phyloP scores from a whole-genome alignment of 805 yeast genomes.

The Sugiyamaella lignohabitans region DNA sequence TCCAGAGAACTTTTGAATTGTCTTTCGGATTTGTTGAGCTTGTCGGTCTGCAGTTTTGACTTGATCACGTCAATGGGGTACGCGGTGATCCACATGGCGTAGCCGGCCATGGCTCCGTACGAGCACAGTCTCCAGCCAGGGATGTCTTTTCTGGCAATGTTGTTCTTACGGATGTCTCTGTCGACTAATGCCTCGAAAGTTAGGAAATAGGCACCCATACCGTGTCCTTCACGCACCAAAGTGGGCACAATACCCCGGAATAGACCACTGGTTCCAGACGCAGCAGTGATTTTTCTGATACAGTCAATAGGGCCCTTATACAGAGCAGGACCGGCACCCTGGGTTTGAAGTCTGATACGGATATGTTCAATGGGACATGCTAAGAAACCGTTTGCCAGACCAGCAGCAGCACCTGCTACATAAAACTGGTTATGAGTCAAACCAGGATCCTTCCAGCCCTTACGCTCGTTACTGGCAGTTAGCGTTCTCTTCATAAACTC shows the following conservation, averaged over 20 bases:
- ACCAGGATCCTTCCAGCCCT: conserved; percentile 28
- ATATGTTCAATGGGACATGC: conserved; percentile 95
- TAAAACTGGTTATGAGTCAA: conserved; percentile 64
- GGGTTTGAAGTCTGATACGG: conserved; percentile 90
- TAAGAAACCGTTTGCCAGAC: conserved; percentile 78
- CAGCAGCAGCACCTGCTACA: conserved; percentile 84
- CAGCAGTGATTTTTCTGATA: conserved; percentile 47
- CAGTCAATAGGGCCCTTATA: conserved; percentile 74
- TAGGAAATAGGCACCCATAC: conserved; percentile 78
- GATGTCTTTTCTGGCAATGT: conserved; percentile 57
- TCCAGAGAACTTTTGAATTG: conserved; percentile 51
- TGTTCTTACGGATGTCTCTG: conserved; percentile 45
- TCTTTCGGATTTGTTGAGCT: conserved; percentile 52
- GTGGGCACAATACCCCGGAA: conserved; percentile 84
- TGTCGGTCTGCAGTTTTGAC: conserved; percentile 78
- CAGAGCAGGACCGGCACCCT: conserved; percentile 48
- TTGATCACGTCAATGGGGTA: conserved; percentile 92
- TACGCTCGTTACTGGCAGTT: conserved; percentile 37
- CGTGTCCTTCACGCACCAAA: conserved; percentile 74
- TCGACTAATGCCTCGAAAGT: conserved; percentile 86
- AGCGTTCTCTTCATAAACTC: conserved; percentile 87
- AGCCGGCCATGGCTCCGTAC: conserved; percentile 89
- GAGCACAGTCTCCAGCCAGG: conserved; percentile 83
- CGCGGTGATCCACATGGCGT: conserved; percentile 74
- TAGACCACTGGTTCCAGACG: conserved; percentile 45